Conservation (phyloP, 768 basidiomycete genomes). For the Clathrus columnatus region DNA sequence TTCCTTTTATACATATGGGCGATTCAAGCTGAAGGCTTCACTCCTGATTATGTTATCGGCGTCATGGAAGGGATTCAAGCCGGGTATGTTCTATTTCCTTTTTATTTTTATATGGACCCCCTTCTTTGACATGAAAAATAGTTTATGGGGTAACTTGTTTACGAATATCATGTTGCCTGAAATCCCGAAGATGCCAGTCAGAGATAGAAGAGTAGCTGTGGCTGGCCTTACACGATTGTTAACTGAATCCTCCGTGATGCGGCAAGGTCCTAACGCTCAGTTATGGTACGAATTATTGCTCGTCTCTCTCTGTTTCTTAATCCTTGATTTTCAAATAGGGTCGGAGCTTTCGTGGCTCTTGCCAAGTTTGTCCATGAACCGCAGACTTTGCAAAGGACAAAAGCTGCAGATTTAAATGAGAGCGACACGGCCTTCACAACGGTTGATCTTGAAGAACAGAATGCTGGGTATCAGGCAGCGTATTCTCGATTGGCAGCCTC, state of each 20-base stretch:
- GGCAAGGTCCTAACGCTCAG: slow-evolving; percentile 50
- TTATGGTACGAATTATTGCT: slow-evolving; percentile 44
- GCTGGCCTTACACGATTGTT: slow-evolving; percentile 76
- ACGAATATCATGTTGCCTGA: slow-evolving; percentile 73
- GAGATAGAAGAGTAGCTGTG: slow-evolving; percentile 77
- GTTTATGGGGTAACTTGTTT: slow-evolving; percentile 75
- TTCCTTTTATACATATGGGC: slow-evolving; percentile 75
- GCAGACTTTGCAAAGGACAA: slow-evolving; percentile 43
- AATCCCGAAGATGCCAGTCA: slow-evolving; percentile 66
- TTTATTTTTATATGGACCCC: not conserved
- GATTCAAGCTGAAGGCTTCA: slow-evolving; percentile 60
- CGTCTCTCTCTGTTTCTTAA: not conserved
- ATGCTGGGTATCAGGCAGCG: slow-evolving; percentile 86
- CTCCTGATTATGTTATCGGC: slow-evolving; percentile 72
- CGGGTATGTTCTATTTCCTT: slow-evolving; percentile 40
- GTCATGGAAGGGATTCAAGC: slow-evolving; percentile 79
- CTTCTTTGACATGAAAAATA: slow-evolving; percentile 23
- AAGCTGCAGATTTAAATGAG: slow-evolving; percentile 31
- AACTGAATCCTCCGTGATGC: slow-evolving; percentile 63
- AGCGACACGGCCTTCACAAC: slow-evolving; percentile 52
- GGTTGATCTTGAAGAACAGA: slow-evolving; percentile 86
- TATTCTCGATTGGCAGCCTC: slow-evolving; percentile 88
- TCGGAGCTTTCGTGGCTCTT: slow-evolving; percentile 56
- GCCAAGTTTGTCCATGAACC: slow-evolving; percentile 72
- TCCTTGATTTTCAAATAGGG: slow-evolving; percentile 38